Base-by-base conservation (phyloP, 805 yeast species). In the Candida dendrica region DNA sequence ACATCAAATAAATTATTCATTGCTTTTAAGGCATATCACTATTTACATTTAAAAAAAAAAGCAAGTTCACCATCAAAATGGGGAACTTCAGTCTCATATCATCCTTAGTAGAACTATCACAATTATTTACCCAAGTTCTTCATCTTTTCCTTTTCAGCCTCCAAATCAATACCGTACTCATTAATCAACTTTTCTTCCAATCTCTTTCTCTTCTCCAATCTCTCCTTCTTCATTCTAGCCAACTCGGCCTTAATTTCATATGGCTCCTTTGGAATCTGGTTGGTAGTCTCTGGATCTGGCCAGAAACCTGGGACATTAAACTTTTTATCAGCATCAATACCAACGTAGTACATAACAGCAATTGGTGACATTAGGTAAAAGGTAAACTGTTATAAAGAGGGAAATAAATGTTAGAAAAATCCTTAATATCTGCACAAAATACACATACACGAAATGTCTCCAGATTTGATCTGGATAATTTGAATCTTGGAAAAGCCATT, bases 211-310 rank as follows among this genome's bases (percentile, higher is more conserved):
- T 83, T 84, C 51, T 81, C 95, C 3, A 74, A 58, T 46, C 90
- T 72, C 42, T 81, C 95, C 50, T 79, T 75, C 59, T 81, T 78
- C 73, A 90, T 82, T 59, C 96, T 77, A 14, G 95, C 96, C 32
- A 90, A 68, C 58, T 90, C 98, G 1, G 93, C 91, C 59, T 86
- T 83, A 45, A 90, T 87, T 58, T 90, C 96, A 54, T 83, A 85
- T 2, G 89, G 89, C 56, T 90, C 96, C 56, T 89, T 90, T 3
- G 98, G 98, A 30, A 90, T 81, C 64, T 86, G 83, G 59, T 90
- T 89, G 51, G 88, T 71, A 2, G 96, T 84, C 34, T 84, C 84
- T 34, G 96, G 96, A 60, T 89, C 97, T 3, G 98, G 98, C 95
- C 96, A 89, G 64, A 87, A 90, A 17, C 96, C 96, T 8, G 95